A percentile compares a stretch with the other conserved stretches of the same genome.
Evolutionary conservation across 805 yeast genomes (phyloP).

Genomic region (Blastobotrys parvus): DNA sequence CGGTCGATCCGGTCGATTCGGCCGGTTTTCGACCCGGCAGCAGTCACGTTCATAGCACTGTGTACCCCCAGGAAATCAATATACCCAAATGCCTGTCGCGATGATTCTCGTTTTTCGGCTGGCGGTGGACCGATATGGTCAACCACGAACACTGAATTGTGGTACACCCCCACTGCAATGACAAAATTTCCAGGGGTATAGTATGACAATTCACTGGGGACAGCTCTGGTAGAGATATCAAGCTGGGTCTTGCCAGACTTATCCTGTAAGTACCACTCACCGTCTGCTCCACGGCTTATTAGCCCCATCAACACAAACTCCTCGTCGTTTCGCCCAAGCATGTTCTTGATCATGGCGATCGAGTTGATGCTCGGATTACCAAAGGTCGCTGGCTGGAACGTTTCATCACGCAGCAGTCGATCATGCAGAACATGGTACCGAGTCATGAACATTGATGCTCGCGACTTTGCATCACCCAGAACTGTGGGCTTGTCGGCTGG

Average conservation of each 20-base stretch:
- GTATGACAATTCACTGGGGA: conserved; percentile 56
- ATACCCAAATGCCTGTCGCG: conserved; percentile 68
- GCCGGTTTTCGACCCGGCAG: conserved; percentile 1
- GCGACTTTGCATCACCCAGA: conserved; percentile 18
- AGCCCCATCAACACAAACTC: conserved; percentile 74
- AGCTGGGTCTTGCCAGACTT: conserved; percentile 65
- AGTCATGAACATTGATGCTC: conserved; percentile 26
- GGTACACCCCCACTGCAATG: conserved; percentile 76
- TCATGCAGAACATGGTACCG: conserved; percentile 62
- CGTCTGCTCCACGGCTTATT: conserved; percentile 52
- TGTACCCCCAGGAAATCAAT: conserved; percentile 57
- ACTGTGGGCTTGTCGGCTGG: conserved; percentile 14
- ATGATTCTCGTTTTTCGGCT: conserved; percentile 60
- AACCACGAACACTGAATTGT: conserved; percentile 54
- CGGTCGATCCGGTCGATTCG: conserved; percentile 48
- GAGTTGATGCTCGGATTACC: conserved; percentile 15
- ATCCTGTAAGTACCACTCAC: conserved; percentile 74
- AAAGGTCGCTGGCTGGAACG: conserved; percentile 48
- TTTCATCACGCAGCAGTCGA: conserved; percentile 65
- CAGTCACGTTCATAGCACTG: conserved; percentile 21
- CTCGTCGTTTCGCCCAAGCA: conserved; percentile 76
- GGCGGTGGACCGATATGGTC: conserved; percentile 80
- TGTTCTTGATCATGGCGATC: conserved; percentile 70
- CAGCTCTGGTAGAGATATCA: conserved; percentile 45
- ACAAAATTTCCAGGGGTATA: conserved; percentile 67